Conservation (phyloP, 2,329 filamentous ascomycete species). For the Fusarium penzigii region DNA sequence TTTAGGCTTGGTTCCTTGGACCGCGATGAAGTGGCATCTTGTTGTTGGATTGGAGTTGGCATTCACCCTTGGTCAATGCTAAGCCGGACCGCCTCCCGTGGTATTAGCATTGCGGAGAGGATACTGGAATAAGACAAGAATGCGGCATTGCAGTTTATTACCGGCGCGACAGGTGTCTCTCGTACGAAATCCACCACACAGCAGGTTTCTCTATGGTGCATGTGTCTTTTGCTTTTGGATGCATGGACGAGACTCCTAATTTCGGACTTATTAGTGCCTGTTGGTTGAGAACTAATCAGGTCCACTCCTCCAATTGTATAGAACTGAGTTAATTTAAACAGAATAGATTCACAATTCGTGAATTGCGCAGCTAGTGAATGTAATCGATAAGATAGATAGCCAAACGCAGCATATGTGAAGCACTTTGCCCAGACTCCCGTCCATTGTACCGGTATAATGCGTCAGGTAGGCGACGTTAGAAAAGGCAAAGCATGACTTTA, state of each 20-base stretch:
- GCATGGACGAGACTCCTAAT: neutral
- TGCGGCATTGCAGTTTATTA: neutral
- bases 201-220: neutral
- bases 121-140: no score
- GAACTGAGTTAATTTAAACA: neutral
- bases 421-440: no score
- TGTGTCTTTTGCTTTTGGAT: neutral
- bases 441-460: no score
- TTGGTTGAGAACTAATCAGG: neutral
- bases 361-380: no score
- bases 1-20: neutral
- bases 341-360: no score
- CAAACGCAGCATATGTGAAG: no score
- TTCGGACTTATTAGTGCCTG: neutral
- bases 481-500: no score
- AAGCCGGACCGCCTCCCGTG: neutral
- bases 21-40: neutral
- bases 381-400: no score
- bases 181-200: neutral
- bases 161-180: neutral
- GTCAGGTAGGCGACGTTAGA: no score
- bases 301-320: neutral
- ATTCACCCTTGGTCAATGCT: neutral
- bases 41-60: neutral
- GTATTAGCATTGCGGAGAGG: no score